These are phyloP conservation scores for Chlorella variabilis DNA, from an alignment of 163 green algal genomes.

Conservation along the genomic window DNA sequence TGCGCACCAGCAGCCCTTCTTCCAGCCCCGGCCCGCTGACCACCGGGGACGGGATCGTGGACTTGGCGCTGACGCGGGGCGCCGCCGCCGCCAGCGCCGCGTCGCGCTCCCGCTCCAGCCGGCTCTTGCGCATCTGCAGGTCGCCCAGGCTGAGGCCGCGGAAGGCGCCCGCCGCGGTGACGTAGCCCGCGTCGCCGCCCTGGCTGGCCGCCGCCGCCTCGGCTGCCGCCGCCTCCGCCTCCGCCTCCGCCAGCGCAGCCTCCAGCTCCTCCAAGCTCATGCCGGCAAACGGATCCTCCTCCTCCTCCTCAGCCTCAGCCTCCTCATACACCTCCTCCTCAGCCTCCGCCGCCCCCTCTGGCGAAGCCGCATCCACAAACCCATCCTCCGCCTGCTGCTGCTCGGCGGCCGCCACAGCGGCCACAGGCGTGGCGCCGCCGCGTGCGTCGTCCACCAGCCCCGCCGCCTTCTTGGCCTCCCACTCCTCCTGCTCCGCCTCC, in stretches of 20 bases:
- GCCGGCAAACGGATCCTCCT: neutral
- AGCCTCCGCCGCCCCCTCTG: neutral
- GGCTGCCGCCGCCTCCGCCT: constrained; percentile 10
- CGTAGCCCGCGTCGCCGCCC: constrained; percentile 1
- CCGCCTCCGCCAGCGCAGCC: constrained; percentile 10
- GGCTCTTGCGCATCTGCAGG: constrained; percentile 17
- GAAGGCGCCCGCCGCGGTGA: constrained; percentile 33
- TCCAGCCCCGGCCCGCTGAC: neutral
- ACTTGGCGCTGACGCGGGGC: neutral
- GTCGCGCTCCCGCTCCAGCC: constrained; percentile 3
- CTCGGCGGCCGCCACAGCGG: neutral
- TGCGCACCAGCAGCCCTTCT: neutral
- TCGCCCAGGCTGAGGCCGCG: constrained; percentile 3
- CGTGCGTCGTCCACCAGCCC: neutral
- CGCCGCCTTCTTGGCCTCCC: neutral
- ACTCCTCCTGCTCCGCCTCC: constrained; percentile 22
- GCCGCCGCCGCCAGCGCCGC: constrained; percentile 16
- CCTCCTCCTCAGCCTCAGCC: neutral
- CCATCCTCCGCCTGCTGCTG: neutral
- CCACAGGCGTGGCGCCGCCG: too few relatives aligned
- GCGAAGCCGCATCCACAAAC: neutral
- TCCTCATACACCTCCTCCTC: neutral
- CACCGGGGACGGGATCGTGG: too few relatives aligned
- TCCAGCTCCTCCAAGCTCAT: constrained; percentile 15
- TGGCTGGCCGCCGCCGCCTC: neutral